Conservation (phyloP, 2,329 filamentous ascomycete genomes). For the Calonectria pseudoturangicola region DNA sequence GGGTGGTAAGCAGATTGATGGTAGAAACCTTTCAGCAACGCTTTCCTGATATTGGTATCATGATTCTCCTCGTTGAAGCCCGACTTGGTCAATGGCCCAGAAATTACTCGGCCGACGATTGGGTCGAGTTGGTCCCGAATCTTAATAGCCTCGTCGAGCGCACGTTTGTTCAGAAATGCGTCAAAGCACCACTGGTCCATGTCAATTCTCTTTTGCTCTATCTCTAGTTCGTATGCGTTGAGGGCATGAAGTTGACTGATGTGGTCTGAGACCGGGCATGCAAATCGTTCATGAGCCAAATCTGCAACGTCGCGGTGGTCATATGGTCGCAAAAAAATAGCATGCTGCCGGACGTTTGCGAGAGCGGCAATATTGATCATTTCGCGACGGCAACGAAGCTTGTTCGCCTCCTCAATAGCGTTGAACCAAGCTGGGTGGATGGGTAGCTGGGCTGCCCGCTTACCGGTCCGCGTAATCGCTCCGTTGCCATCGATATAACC, state of each 20-base stretch:
- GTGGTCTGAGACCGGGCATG: background rate
- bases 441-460: background rate
- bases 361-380: slow-evolving; percentile 2
- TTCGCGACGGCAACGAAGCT: background rate
- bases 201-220: background rate
- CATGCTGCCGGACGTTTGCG: background rate
- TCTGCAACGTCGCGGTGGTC: background rate
- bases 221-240: background rate
- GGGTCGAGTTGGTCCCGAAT: background rate
- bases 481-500: background rate
- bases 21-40: background rate
- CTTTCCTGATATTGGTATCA: background rate
- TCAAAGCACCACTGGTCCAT: slow-evolving; percentile 1
- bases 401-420: background rate
- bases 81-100: background rate
- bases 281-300: background rate
- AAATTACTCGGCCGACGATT: background rate
- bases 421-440: background rate
- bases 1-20: background rate
- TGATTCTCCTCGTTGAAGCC: background rate
- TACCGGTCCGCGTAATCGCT: background rate
- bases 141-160: background rate
- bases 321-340: background rate
- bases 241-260: background rate
- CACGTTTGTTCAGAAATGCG: background rate